Conservation (phyloP, 306 rosid species). For the Malus asiatica region DNA sequence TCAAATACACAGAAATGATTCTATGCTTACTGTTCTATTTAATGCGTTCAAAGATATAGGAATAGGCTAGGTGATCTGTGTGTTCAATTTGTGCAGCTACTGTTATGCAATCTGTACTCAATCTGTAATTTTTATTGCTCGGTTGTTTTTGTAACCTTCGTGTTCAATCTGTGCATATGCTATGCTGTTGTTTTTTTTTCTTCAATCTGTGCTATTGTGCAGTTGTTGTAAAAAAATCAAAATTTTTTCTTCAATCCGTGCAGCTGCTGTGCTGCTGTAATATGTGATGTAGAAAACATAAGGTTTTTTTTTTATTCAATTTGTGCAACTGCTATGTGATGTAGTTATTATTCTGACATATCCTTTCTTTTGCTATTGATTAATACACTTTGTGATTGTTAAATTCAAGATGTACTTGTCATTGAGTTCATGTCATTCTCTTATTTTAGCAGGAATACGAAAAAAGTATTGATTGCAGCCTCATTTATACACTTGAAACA, state of each 20-base stretch:
- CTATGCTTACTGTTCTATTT: neutral
- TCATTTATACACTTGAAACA: constrained; percentile 87
- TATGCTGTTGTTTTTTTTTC: too few species aligned
- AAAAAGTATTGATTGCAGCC: constrained; percentile 85
- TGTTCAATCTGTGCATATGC: too few species aligned
- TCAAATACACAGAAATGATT: neutral
- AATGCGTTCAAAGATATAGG: neutral
- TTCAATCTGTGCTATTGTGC: too few species aligned
- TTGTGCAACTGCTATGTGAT: neutral
- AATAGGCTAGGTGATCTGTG: neutral
- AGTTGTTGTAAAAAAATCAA: too few species aligned
- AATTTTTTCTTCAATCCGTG: too few species aligned
- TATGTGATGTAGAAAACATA: too few species aligned
- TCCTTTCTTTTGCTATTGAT: neutral
- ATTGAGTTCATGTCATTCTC: constrained; percentile 15
- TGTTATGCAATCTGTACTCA: too few species aligned
- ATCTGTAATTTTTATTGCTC: too few species aligned
- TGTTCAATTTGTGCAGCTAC: too few species aligned
- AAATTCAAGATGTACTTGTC: constrained; percentile 1
- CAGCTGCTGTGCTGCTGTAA: too few species aligned
- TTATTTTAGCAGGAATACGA: constrained; percentile 78
- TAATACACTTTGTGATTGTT: neutral
- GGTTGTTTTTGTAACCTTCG: too few species aligned
- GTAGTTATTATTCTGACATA: neutral
- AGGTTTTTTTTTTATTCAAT: too few species aligned